Base-by-base conservation (phyloP, 169 alveolate species). In the Cryptosporidium bovis region DNA sequence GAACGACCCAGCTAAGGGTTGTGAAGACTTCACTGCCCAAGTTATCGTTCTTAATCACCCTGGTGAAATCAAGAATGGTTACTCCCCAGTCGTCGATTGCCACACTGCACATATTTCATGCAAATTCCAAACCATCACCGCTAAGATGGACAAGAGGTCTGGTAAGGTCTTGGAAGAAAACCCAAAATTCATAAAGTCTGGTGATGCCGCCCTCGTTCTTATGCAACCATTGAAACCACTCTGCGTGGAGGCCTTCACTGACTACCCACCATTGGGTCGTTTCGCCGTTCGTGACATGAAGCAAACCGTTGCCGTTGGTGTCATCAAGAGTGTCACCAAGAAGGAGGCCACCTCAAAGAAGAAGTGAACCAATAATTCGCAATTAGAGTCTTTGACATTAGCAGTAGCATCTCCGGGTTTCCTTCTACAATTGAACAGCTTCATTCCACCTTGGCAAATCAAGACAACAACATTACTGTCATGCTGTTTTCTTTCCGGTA, bases 291-390 rank as follows among this genome's bases (percentile, higher is more conserved):
- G 99, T 91, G 99, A 97, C 95, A 97, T 97, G 99, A 97, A 96
- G 93, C 97, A 96, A 91, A 98, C 99, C 51, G 98, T 97, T 90
- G 99, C 99, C 51, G 99, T 98, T 83, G 99, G 99, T 83, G 98
- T 97, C 66, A 97, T 98, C 92, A 97, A 97, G 96, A 94, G 94
- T 46, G 98, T 96, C 65, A 97, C 92, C 83, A 98, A 97, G 98
- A 97, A 97, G 94, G 99, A 97, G 48, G 94, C 96, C 16, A 95
- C 95, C 51, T 93, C 97, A 18, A 77, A 77, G 87, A 77, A 77
- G 87, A 77, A 77, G 87, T 77, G 58, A 62, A 31, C 48, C 48
- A 40, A 8, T 40, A 40, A 40, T 40, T 40, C 48, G 1, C 48
- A 40, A 40, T 40, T 40, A 40, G 48, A 40, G 48, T 40, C 10